Base-by-base conservation (phyloP, 2,329 filamentous ascomycete genomes). In the Grosmannia clavigera region DNA sequence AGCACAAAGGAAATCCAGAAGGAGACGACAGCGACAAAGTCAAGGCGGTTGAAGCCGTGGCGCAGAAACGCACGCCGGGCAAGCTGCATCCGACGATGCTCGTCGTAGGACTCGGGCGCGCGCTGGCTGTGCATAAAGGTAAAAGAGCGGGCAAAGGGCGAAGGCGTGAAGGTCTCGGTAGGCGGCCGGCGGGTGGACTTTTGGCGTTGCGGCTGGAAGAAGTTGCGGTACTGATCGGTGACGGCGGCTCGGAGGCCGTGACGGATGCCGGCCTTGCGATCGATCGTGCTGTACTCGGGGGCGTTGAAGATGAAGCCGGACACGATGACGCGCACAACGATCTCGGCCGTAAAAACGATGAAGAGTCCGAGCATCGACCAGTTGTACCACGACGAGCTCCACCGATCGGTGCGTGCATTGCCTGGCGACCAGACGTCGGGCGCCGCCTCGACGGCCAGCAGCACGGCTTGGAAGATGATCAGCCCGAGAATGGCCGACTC, bases 221-320 rank as follows among this genome's bases (percentile, higher is more conserved):
- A 79, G 27, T 83, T 81, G 62, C 84, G 83, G 62, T 89, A 88
- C 72, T 92, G 92, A 63, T 89, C 85, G 51, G 83, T 76, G 25
- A 96, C 76, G 12, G 87, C 88, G 64, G 86, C 84, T 58, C 83
- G 84, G 10, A 96, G 73, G 11, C 91, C 89, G 33, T 86, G 79
- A 64, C 83, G 83, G 11, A 96, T 74, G 12, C 91, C 89, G 38
- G 86, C 78, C 64, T 86, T 82, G 58, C 89, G 83, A 71, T 95
- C 88, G 63, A 95, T 88, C 5, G 91, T 95, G 72, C 90, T 96
- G 72, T 96, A 96, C 69, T 96, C 92, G 10, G 84, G 77, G 1
- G 94, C 88, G 69, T 99, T 99, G 65, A 95, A 77, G 38, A 99
- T 79, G 66, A 99, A 88, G 0, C 94, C 95, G 0, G 94, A 99